These are phyloP conservation scores for Rossbeevera mucosa DNA, from an alignment of 768 basidiomycete species.

Conservation along the genomic window DNA sequence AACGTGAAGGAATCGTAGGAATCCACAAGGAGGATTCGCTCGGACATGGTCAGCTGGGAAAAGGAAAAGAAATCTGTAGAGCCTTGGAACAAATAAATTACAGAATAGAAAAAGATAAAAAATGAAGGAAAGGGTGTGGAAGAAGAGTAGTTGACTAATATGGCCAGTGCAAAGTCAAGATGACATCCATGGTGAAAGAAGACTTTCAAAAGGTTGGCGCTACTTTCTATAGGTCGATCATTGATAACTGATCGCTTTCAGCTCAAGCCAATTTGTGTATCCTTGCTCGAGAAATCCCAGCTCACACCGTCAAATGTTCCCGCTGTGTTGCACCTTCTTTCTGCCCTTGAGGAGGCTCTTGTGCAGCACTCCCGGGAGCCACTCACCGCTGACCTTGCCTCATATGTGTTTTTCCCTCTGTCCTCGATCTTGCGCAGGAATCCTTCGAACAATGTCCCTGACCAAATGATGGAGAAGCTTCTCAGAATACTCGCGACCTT, in stretches of 20 bases:
- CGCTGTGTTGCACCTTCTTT: conserved; percentile 47
- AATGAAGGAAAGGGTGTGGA: too few species aligned
- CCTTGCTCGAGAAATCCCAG: conserved; percentile 66
- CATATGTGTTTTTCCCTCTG: conserved; percentile 85
- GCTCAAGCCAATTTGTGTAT: conserved; percentile 75
- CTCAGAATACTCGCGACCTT: conserved; percentile 56
- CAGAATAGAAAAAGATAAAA: neutral
- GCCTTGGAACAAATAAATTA: neutral
- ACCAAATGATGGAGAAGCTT: conserved; percentile 74
- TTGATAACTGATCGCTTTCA: conserved; percentile 12
- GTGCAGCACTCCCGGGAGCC: conserved; percentile 35
- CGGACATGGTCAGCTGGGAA: conserved; percentile 28
- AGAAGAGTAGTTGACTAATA: too few species aligned
- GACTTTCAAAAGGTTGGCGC: conserved; percentile 37
- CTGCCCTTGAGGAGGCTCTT: conserved; percentile 47
- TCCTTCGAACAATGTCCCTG: conserved; percentile 60
- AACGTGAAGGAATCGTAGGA: conserved; percentile 88
- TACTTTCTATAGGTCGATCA: neutral
- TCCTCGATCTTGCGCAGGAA: conserved; percentile 82
- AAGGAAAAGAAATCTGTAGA: neutral
- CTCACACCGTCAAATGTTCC: conserved; percentile 54
- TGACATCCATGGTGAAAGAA: conserved; percentile 18
- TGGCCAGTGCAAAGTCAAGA: neutral
- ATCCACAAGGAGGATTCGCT: conserved; percentile 67
- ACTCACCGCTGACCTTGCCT: conserved; percentile 59